phyloP scores from a whole-genome alignment of 495 filamentous ascomycete species.

The Hypoxylon lienhwacheense region DNA sequence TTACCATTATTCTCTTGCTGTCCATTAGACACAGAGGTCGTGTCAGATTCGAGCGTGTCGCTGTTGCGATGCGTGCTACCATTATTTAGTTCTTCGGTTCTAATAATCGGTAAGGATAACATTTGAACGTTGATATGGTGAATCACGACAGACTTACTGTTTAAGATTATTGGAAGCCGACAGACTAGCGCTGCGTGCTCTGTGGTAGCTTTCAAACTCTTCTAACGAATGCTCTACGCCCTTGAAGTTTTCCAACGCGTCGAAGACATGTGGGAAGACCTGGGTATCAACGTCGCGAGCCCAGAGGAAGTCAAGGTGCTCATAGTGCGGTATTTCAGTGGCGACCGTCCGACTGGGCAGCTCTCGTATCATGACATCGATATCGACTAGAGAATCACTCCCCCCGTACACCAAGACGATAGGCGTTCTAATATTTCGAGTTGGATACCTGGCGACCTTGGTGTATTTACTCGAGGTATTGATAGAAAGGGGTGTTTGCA shows the following conservation, averaged over 20 bases:
- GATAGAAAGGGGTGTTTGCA: constrained; percentile 56
- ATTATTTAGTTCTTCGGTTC: constrained; percentile 16
- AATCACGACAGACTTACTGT: constrained; percentile 27
- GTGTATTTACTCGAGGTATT: constrained; percentile 56
- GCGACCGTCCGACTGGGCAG: constrained; percentile 81
- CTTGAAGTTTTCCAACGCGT: constrained; percentile 73
- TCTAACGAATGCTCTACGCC: constrained; percentile 53
- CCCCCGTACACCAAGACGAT: constrained; percentile 93
- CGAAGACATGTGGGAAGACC: constrained; percentile 88
- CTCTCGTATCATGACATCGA: constrained; percentile 85
- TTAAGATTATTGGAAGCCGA: constrained; percentile 33
- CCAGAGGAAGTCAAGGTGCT: constrained; percentile 98
- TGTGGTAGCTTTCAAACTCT: constrained; percentile 52
- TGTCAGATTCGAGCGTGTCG: constrained; percentile 34
- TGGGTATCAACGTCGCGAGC: constrained; percentile 77
- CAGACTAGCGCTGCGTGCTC: constrained; percentile 43
- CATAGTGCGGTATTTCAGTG: constrained; percentile 83
- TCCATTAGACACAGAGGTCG: constrained; percentile 31
- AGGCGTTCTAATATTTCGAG: constrained; percentile 93
- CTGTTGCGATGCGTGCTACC: constrained; percentile 29
- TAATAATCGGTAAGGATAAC: neutral
- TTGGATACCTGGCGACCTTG: constrained; percentile 94
- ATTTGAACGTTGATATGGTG: constrained; percentile 27
- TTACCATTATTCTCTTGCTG: constrained; percentile 16
- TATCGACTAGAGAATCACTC: constrained; percentile 92